These are phyloP conservation scores for Microdochium trichocladiopsis DNA, from an alignment of 2,329 filamentous ascomycete species.

Conservation along the genomic window DNA sequence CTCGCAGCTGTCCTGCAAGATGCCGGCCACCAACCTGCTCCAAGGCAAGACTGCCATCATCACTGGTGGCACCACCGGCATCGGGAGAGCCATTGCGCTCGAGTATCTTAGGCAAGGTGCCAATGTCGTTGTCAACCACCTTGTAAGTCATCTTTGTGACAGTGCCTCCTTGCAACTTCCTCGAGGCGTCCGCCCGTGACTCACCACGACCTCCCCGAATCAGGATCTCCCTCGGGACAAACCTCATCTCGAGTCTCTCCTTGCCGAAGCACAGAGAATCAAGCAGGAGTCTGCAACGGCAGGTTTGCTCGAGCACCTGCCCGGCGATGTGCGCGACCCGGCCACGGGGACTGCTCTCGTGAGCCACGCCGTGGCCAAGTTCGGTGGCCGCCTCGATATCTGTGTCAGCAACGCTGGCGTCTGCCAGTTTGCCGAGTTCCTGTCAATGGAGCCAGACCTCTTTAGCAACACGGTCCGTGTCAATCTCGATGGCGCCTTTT, in stretches of 20 bases:
- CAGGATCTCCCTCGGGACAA: conserved; percentile 44
- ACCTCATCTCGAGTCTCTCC: conserved; percentile 43
- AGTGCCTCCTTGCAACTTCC: background rate
- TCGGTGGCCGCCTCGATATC: conserved; percentile 57
- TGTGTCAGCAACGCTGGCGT: conserved; percentile 87
- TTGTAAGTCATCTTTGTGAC: conserved; percentile 22
- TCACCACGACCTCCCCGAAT: background rate
- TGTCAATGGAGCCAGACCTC: conserved; percentile 65
- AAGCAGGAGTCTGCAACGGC: conserved; percentile 33
- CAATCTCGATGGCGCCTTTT: conserved; percentile 86
- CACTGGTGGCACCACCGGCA: conserved; percentile 80
- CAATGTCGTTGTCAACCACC: conserved; percentile 73
- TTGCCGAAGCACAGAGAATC: conserved; percentile 43
- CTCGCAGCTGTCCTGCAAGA: conserved; percentile 12
- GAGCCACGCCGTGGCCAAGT: conserved; percentile 52
- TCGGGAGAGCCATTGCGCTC: conserved; percentile 77
- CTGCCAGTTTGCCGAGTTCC: conserved; percentile 81
- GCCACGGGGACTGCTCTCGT: conserved; percentile 66
- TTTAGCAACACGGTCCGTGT: conserved; percentile 67
- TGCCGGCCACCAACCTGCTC: conserved; percentile 50
- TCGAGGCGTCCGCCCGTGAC: background rate
- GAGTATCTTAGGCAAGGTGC: conserved; percentile 73
- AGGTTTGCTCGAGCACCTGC: conserved; percentile 57
- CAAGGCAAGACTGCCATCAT: conserved; percentile 74
- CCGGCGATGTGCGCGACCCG: conserved; percentile 72